Conservation (phyloP, 2,329 filamentous ascomycete genomes). For the Aspergillus nomiae region DNA sequence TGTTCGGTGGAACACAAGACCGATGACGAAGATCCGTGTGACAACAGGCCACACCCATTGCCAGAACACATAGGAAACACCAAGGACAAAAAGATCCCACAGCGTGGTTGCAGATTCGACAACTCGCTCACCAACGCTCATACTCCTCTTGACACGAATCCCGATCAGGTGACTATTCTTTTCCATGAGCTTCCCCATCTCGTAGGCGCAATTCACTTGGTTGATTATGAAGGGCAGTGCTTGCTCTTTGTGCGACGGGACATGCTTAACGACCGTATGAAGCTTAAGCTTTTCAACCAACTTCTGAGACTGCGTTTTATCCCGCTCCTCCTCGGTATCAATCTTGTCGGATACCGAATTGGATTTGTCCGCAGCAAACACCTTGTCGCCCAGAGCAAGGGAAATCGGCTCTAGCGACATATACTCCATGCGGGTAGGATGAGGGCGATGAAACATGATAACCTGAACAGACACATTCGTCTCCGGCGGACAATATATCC, state of each 20-base stretch:
- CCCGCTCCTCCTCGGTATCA: conserved; percentile 72
- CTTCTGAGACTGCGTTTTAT: conserved; percentile 64
- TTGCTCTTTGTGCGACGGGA: conserved; percentile 78
- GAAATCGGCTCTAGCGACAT: conserved; percentile 88
- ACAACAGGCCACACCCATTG: conserved; percentile 78
- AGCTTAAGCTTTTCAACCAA: conserved; percentile 84
- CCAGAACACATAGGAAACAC: conserved; percentile 70
- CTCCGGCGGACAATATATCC: conserved; percentile 67
- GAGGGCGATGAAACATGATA: conserved; percentile 83
- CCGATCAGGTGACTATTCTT: conserved; percentile 87
- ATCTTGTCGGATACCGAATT: conserved; percentile 54
- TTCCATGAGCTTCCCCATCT: conserved; percentile 81
- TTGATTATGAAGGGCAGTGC: conserved; percentile 80
- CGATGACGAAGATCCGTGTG: conserved; percentile 71
- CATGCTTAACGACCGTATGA: conserved; percentile 79
- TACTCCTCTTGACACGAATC: conserved; percentile 74
- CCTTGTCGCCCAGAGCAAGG: conserved; percentile 78
- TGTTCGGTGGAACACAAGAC: conserved; percentile 76
- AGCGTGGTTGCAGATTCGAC: conserved; percentile 90
- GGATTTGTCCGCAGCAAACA: conserved; percentile 36
- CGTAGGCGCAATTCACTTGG: conserved; percentile 94
- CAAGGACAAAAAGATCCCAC: conserved; percentile 71
- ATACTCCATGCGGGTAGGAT: conserved; percentile 91
- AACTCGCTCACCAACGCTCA: conserved; percentile 92
- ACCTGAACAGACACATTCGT: conserved; percentile 77